Evolutionary conservation across 2,329 filamentous ascomycete species (phyloP).

Genomic region (Cytospora leucostoma): DNA sequence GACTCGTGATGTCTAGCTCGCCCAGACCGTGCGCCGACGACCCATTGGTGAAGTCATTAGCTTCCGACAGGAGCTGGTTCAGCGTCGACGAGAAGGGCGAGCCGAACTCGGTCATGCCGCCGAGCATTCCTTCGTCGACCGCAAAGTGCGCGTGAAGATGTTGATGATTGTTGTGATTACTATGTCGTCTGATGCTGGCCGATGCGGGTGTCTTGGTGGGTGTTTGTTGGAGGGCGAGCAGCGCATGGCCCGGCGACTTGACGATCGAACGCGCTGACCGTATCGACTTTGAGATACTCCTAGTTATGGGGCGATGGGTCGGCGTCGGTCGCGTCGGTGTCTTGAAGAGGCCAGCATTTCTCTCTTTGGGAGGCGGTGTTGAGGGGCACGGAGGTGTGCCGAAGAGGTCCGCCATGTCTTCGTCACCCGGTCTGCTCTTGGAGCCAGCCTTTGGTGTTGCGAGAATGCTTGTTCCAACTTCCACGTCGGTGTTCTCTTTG

Average conservation of each 20-base stretch:
- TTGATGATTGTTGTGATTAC: slow-evolving; percentile 36
- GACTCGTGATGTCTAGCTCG: slow-evolving; percentile 46
- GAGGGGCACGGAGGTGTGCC: slow-evolving; percentile 57
- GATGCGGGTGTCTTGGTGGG: slow-evolving; percentile 47
- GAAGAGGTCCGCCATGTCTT: slow-evolving; percentile 61
- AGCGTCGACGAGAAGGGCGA: slow-evolving; percentile 66
- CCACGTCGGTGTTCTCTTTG: slow-evolving; percentile 45
- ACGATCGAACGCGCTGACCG: slow-evolving; percentile 47
- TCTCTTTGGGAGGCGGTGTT: slow-evolving; percentile 53
- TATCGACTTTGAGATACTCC: slow-evolving; percentile 60
- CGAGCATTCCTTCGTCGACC: slow-evolving; percentile 34
- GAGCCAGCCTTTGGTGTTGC: slow-evolving; percentile 38
- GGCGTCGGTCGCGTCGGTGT: slow-evolving; percentile 65
- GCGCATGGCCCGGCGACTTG: slow-evolving; percentile 47
- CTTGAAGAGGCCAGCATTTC: slow-evolving; percentile 55
- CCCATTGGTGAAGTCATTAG: slow-evolving; percentile 46
- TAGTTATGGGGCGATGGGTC: slow-evolving; percentile 61
- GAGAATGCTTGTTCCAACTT: slow-evolving; percentile 24
- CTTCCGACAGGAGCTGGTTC: slow-evolving; percentile 63
- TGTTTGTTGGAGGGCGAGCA: slow-evolving; percentile 47
- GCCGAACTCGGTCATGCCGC: slow-evolving; percentile 38
- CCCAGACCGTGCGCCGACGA: slow-evolving; percentile 41
- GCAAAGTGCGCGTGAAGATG: slow-evolving; percentile 39
- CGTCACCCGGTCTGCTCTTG: slow-evolving; percentile 32
- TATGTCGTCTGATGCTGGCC: slow-evolving; percentile 40